phyloP scores from a whole-genome alignment of 2,329 filamentous ascomycete genomes.

The Cadophora malorum region DNA sequence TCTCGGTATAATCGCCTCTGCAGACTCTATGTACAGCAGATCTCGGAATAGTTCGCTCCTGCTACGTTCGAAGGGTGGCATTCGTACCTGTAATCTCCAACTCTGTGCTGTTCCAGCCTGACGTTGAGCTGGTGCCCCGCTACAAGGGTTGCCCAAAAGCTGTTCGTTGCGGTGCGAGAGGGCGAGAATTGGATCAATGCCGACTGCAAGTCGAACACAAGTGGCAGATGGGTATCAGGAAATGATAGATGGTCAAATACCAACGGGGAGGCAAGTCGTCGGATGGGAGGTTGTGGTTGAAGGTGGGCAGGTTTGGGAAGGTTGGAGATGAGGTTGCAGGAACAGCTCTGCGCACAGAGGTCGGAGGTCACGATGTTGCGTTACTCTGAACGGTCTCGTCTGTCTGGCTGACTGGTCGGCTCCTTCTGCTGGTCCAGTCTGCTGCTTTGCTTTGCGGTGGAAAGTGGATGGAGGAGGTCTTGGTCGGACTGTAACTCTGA shows the following conservation, averaged over 20 bases:
- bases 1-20: conserved; percentile 1
- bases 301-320: neutral
- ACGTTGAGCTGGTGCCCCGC: conserved; percentile 38
- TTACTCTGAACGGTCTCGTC: conserved; percentile 18
- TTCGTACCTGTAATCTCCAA: conserved; percentile 37
- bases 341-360: conserved; percentile 24
- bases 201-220: neutral
- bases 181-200: conserved; percentile 7
- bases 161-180: conserved; percentile 1
- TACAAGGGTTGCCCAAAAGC: conserved; percentile 34
- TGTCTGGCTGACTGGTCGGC: conserved; percentile 20
- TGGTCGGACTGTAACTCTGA: conserved; percentile 8
- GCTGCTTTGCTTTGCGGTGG: conserved; percentile 18
- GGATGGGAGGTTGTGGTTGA: neutral
- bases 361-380: conserved; percentile 31
- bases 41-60: conserved; percentile 4
- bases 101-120: conserved; percentile 35
- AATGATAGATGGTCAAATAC: conserved; percentile 1
- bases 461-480: neutral
- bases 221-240: conserved; percentile 15
- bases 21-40: conserved; percentile 20
- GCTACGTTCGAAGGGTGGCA: conserved; percentile 19
- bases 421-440: conserved; percentile 15
- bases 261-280: neutral
- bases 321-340: conserved; percentile 19